A percentile compares a stretch with the other conserved stretches of the same genome.
Conservation (phyloP, 768 basidiomycete species). For the Rhizopogon salebrosus region DNA sequence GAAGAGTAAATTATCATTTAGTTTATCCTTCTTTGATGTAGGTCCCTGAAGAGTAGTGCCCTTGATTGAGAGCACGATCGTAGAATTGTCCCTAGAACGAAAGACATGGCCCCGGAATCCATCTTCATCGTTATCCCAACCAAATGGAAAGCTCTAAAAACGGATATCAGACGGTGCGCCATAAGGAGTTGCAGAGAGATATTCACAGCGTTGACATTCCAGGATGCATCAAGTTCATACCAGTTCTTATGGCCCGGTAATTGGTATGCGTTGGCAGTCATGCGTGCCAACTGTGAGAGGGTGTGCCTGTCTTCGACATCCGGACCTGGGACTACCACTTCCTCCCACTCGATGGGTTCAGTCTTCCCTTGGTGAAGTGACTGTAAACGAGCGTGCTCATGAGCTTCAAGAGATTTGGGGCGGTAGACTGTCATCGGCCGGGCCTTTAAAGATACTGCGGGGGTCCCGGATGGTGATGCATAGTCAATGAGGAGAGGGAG, state of each 20-base stretch:
- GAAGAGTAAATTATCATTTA: slow-evolving; percentile 85
- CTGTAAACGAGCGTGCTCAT: slow-evolving; percentile 48
- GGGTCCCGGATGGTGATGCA: slow-evolving; percentile 3
- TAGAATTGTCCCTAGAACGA: slow-evolving; percentile 69
- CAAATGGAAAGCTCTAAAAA: slow-evolving; percentile 70
- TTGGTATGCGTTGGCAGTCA: slow-evolving; percentile 88
- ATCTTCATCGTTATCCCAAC: slow-evolving; percentile 61
- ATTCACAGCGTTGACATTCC: slow-evolving; percentile 52
- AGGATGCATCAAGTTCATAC: slow-evolving; percentile 74
- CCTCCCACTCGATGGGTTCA: slow-evolving; percentile 63
- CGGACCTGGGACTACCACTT: slow-evolving; percentile 60
- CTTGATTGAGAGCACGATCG: slow-evolving; percentile 85
- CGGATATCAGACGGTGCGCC: slow-evolving; percentile 2
- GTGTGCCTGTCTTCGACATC: slow-evolving; percentile 79
- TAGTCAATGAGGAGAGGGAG: slow-evolving; percentile 1
- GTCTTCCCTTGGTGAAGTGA: slow-evolving; percentile 47
- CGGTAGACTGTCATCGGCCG: slow-evolving; percentile 48
- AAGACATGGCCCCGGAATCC: slow-evolving; percentile 93
- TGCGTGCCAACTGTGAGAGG: slow-evolving; percentile 74
- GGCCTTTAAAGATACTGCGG: slow-evolving; percentile 34
- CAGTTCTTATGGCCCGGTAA: slow-evolving; percentile 65
- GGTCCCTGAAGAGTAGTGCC: slow-evolving; percentile 81
- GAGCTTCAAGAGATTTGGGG: slow-evolving; percentile 46
- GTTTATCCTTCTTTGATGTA: slow-evolving; percentile 88
- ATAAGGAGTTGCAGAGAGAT: slow-evolving; percentile 2